A percentile compares a stretch with the other conserved stretches of the same genome.
Conservation (phyloP, 1,284 basidiomycete genomes). For the Boletus calvinii region DNA sequence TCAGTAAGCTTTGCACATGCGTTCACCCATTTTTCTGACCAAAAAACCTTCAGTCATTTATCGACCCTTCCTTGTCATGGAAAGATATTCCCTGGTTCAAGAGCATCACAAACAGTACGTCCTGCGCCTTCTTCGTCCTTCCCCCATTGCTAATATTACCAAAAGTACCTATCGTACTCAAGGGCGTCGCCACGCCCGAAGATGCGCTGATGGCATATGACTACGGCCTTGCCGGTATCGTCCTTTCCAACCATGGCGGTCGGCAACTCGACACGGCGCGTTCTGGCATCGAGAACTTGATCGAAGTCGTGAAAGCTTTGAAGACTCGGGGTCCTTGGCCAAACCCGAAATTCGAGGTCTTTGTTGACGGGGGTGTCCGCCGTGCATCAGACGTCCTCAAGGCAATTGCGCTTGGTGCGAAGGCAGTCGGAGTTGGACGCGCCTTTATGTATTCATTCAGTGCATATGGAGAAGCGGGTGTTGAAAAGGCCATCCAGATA, state of each 20-base stretch:
- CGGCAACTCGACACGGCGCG: slow-evolving; percentile 66
- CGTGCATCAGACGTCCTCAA: slow-evolving; percentile 72
- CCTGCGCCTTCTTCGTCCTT: background rate
- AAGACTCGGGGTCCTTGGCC: slow-evolving; percentile 47
- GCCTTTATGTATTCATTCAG: slow-evolving; percentile 66
- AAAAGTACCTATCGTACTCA: slow-evolving; percentile 58
- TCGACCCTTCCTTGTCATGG: slow-evolving; percentile 88
- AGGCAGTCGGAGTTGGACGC: slow-evolving; percentile 55
- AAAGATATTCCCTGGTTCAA: slow-evolving; percentile 87
- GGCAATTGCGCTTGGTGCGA: slow-evolving; percentile 69
- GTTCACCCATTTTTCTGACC: background rate
- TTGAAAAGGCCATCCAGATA: slow-evolving; percentile 51
- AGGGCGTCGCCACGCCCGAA: slow-evolving; percentile 59
- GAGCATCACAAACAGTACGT: slow-evolving; percentile 78
- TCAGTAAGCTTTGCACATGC: slow-evolving; percentile 48
- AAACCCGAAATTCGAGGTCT: slow-evolving; percentile 59
- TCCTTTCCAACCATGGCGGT: slow-evolving; percentile 67
- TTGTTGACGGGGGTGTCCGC: slow-evolving; percentile 71
- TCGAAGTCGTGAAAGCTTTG: slow-evolving; percentile 59
- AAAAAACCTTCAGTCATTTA: slow-evolving; percentile 67
- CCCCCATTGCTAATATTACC: background rate
- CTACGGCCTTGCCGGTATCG: slow-evolving; percentile 61
- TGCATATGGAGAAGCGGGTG: slow-evolving; percentile 63
- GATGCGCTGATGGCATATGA: slow-evolving; percentile 69
- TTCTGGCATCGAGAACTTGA: slow-evolving; percentile 64